These are phyloP conservation scores for Echeveria elegans DNA, from an alignment of 164 flowering plant genomes.

Conservation along the genomic window DNA sequence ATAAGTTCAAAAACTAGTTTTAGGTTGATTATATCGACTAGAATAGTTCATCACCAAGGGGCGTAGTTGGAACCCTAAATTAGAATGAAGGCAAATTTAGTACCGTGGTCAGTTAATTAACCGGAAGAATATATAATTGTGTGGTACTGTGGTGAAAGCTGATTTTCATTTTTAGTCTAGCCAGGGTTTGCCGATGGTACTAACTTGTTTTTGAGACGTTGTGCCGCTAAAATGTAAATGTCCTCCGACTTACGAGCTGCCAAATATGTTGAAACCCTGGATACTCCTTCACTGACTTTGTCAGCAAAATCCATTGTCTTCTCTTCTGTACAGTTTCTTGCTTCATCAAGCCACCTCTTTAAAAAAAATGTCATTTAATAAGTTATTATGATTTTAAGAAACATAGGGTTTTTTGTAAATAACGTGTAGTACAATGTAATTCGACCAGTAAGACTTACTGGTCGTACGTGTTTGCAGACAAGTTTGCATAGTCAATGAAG, in stretches of 20 bases:
- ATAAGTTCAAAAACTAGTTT: too few species aligned
- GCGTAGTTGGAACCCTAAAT: slow-evolving; percentile 10
- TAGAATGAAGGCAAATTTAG: not conserved
- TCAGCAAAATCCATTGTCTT: slow-evolving; percentile 5
- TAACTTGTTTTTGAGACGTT: slow-evolving; percentile 13
- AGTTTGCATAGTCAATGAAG: slow-evolving; percentile 11
- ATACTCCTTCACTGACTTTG: not conserved
- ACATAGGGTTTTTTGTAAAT: too few species aligned
- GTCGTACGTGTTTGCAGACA: slow-evolving; percentile 16
- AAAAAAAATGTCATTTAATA: too few species aligned
- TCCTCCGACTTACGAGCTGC: slow-evolving; percentile 7
- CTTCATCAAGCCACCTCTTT: slow-evolving; percentile 13
- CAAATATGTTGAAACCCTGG: not conserved
- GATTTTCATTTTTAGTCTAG: not conserved
- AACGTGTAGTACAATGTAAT: too few species aligned
- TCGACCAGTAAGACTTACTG: not conserved
- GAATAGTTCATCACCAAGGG: too few species aligned
- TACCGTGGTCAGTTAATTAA: too few species aligned
- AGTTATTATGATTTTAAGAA: too few species aligned
- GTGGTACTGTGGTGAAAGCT: too few species aligned
- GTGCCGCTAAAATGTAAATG: slow-evolving; percentile 9
- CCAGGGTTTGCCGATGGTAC: not conserved
- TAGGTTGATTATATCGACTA: too few species aligned
- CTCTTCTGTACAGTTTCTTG: slow-evolving; percentile 7
- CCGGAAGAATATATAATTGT: not conserved